Evolutionary conservation across 345 rosid species (phyloP).

Genomic region (Fremontodendron californicum): DNA sequence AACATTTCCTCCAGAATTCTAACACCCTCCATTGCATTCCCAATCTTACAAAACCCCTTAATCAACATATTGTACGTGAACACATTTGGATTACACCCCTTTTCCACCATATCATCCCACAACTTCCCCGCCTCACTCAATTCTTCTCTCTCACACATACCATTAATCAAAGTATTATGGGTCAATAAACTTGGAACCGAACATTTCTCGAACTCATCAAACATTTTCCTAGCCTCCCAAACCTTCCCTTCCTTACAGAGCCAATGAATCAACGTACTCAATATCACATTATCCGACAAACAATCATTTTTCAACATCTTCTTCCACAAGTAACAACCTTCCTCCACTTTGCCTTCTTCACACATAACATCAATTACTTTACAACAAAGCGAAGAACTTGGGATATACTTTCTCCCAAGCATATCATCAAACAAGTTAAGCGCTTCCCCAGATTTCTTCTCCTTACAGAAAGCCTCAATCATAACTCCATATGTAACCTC

Average conservation of each 20-base stretch:
- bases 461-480: constrained; percentile 67
- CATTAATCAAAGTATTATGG: constrained; percentile 68
- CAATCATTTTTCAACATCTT: constrained; percentile 67
- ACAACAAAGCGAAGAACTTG: constrained; percentile 67
- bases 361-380: constrained; percentile 72
- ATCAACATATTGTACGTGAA: constrained; percentile 71
- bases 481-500: constrained; percentile 87
- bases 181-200: constrained; percentile 67
- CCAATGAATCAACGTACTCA: constrained; percentile 82
- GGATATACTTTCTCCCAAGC: constrained; percentile 61
- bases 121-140: constrained; percentile 64
- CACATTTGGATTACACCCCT: constrained; percentile 63
- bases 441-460: constrained; percentile 67
- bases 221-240: constrained; percentile 66
- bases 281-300: constrained; percentile 66
- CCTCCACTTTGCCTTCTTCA: constrained; percentile 59
- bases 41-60: constrained; percentile 58
- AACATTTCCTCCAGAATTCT: constrained; percentile 75
- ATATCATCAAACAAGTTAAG: constrained; percentile 64
- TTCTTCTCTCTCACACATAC: constrained; percentile 75
- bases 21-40: constrained; percentile 64
- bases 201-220: constrained; percentile 73
- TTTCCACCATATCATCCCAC: constrained; percentile 94
- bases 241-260: constrained; percentile 71
- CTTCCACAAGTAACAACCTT: constrained; percentile 72